Base-by-base conservation (phyloP, 192 early-diverging fungal genomes). In the Podila verticillata region DNA sequence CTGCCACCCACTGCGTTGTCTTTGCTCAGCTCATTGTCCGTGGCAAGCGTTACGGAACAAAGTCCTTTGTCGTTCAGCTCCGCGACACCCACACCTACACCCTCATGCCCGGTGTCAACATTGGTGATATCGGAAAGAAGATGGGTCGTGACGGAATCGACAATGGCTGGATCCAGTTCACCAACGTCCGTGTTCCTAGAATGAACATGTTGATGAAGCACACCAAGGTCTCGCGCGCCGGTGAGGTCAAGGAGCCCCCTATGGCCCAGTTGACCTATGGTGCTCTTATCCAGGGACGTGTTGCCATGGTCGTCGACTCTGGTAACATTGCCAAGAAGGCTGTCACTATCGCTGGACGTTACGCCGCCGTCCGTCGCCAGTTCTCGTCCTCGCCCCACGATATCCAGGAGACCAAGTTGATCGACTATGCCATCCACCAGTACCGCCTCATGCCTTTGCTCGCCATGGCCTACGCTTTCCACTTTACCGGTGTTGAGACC, bases 371-470 rank as follows among this genome's bases (percentile, higher is more conserved):
- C 57, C 93, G 96, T 74, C 92, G 96, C 48, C 96, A 97, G 83
- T 97, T 97, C 73, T 84, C 89, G 26, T 84, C 84, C 30, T 88
- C 65, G n/a, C 82, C 88, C 13, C 87, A 87, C 26, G 84, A 91
- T 47, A 66, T 77, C 17, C 83, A 85, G 35, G 96, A 97, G 82
- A 96, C 93, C 62, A 96, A 96, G 83, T 85, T 97, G 66, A 84
- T 97, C 54, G 96, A 97, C 84, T 97, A 97, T 74, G 91, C 92
- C 48, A 95, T 97, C 61, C 96, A 97, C 84, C 96, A 97, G 82
- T 89, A 95, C 87, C 92, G 96, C n/a, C 83, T 97, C 67, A 90
- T 97, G 87, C 96, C 96, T 6, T 84, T 97, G 66, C 86, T 97
- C 65, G 94, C 96, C 28, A 94, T 94, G 86, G 89, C 94, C 8